These are phyloP conservation scores for Salix dunnii DNA, from an alignment of 345 rosid genomes.

Conservation along the genomic window DNA sequence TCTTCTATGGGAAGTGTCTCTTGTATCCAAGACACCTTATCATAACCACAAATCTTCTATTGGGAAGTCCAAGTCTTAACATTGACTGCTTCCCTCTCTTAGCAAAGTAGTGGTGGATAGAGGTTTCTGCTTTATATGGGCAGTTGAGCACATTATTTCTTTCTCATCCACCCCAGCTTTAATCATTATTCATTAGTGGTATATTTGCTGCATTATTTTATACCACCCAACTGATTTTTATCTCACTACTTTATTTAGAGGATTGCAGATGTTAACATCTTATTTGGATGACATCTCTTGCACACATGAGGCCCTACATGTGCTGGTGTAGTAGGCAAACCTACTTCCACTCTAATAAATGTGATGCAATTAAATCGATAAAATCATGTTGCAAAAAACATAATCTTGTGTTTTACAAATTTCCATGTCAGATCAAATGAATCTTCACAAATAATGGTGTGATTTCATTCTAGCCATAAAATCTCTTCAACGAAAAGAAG, in stretches of 20 bases:
- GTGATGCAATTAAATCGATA: not conserved
- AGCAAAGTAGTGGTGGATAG: not conserved
- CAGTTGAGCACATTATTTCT: not conserved
- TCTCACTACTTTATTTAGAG: not conserved
- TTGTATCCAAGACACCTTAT: too few relatives aligned
- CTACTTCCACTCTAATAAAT: not conserved
- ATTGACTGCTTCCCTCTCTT: not conserved
- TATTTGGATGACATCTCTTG: not conserved
- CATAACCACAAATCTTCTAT: not conserved
- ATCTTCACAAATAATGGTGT: not conserved
- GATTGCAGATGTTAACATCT: not conserved
- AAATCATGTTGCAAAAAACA: not conserved
- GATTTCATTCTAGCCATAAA: not conserved
- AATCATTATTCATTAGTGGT: conserved; percentile 7
- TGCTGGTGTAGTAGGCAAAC: not conserved
- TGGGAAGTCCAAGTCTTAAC: not conserved
- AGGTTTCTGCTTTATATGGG: not conserved
- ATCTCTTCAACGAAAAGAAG: not conserved
- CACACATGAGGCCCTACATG: not conserved
- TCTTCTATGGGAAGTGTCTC: not conserved
- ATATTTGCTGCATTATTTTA: not conserved
- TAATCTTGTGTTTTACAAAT: not conserved
- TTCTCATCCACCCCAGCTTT: not conserved
- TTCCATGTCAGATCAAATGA: not conserved
- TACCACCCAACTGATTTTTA: not conserved